Evolutionary conservation across 192 early-diverging fungal genomes (phyloP), one percentile per base, ranked within the genome.

Genomic region (Entomortierella lignicola): DNA sequence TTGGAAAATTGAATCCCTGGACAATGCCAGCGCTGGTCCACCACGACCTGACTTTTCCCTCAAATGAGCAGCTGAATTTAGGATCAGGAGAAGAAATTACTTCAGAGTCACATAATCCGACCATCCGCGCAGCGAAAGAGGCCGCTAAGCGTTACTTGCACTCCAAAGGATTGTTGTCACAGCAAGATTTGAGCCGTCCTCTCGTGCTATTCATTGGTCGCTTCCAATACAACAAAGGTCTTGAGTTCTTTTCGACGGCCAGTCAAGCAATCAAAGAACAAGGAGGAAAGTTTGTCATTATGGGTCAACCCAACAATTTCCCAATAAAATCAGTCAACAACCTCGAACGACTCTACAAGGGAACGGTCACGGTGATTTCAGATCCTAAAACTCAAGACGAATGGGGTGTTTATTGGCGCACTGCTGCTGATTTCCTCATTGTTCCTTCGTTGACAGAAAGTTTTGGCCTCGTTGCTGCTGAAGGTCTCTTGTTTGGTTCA

Each of bases 161-260:
- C 23, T 72, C 64, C 21, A 69, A 83, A 8, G 77, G 72, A 1
- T 23, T 82, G 0, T 66, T 89, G 37, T 56, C 53, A 1, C 50
- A 66, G n/a, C 32, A 80, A 1, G 88, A 89, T 60, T 32, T 83
- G 7, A 60, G 47, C 13, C 58, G 80, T 21, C 82, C 83, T 4
- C 42, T 89, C 8, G 80, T 87, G 12, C 67, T 89, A 27, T 89
- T 74, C 61, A 74, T 89, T 31, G 88, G 88, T 23, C 80, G 85
- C 13, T 87, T 89, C 66, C 85, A 89, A 63, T 87, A 86, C 63
- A 89, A 86, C 71, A 87, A 89, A 64, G 88, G 88, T 0, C 69
- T 86, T 12, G 85, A 83, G 25, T 83, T 74, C 53, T 89, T 89
- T 51, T 44, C 57, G 10, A 61, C 58, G 1, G 85, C 85, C 8